phyloP scores from a whole-genome alignment of 306 rosid species.

The Trichosanthes truncata region DNA sequence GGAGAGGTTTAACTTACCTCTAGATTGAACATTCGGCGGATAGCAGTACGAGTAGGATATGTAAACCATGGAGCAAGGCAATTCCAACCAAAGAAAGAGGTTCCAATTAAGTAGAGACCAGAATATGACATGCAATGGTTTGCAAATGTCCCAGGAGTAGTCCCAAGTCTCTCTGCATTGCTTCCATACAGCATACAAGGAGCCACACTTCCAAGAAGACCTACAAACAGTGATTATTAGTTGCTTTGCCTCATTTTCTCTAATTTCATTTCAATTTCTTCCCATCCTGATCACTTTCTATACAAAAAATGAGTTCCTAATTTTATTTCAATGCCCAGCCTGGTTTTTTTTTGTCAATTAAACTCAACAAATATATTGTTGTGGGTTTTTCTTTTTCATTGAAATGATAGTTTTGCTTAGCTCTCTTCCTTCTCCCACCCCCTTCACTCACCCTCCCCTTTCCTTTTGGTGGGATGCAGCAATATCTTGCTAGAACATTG shows the following conservation, averaged over 20 bases:
- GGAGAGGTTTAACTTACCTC: constrained; percentile 52
- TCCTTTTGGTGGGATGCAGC: no score
- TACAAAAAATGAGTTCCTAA: not conserved
- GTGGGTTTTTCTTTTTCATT: not conserved
- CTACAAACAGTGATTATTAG: constrained; percentile 27
- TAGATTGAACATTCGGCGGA: constrained; percentile 79
- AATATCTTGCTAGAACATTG: not conserved
- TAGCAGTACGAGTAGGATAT: constrained; percentile 62
- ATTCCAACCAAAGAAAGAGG: constrained; percentile 59
- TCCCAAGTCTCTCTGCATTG: constrained; percentile 76
- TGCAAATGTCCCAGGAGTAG: constrained; percentile 61
- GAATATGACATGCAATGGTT: constrained; percentile 69
- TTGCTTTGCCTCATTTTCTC: not conserved
- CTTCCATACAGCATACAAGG: constrained; percentile 93
- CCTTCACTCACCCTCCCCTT: not conserved
- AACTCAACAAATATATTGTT: not conserved
- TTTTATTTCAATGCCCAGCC: not conserved
- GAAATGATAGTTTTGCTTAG: not conserved
- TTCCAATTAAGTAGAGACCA: constrained; percentile 65
- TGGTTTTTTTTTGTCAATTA: not conserved
- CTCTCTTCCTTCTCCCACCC: not conserved
- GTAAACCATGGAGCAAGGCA: constrained; percentile 82
- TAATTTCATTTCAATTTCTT: not conserved
- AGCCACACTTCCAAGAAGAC: constrained; percentile 91
- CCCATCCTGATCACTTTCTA: not conserved